Evolutionary conservation across 352 stramenopile species (phyloP).

Genomic region (Hyaloperonospora brassicae): DNA sequence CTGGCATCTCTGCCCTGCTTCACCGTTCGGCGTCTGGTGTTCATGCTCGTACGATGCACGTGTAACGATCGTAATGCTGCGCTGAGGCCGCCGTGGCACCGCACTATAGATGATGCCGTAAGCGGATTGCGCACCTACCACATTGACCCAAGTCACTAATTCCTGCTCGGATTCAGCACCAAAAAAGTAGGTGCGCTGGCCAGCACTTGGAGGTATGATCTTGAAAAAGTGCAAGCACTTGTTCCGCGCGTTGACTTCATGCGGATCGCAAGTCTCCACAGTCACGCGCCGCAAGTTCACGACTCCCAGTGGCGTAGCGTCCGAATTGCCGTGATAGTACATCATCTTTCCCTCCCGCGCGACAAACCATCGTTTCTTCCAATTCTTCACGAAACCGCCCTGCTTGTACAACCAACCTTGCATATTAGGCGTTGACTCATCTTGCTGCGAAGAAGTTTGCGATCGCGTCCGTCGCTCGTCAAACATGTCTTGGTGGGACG

Average conservation of each 20-base stretch:
- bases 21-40: constrained; percentile 6
- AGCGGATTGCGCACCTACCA: constrained; percentile 43
- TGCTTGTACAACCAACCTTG: constrained; percentile 74
- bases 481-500: constrained; percentile 6
- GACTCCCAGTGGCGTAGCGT: constrained; percentile 58
- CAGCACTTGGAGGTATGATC: constrained; percentile 42
- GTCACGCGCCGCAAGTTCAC: constrained; percentile 52
- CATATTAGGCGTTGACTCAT: constrained; percentile 34
- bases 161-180: constrained; percentile 58
- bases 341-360: constrained; percentile 70
- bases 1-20: constrained; percentile 8
- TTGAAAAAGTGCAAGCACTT: constrained; percentile 65
- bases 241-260: constrained; percentile 57
- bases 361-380: constrained; percentile 82
- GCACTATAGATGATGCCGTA: constrained; percentile 26
- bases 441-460: constrained; percentile 16
- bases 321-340: constrained; percentile 58
- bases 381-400: constrained; percentile 77
- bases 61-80: constrained; percentile 27
- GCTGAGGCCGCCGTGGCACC: constrained; percentile 12
- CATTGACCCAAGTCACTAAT: constrained; percentile 63
- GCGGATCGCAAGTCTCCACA: constrained; percentile 46
- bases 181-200: constrained; percentile 67
- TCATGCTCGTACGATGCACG: constrained; percentile 24
- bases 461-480: constrained; percentile 12